Conservation (phyloP, 2,329 filamentous ascomycete genomes). For the Aureobasidium sp. region DNA sequence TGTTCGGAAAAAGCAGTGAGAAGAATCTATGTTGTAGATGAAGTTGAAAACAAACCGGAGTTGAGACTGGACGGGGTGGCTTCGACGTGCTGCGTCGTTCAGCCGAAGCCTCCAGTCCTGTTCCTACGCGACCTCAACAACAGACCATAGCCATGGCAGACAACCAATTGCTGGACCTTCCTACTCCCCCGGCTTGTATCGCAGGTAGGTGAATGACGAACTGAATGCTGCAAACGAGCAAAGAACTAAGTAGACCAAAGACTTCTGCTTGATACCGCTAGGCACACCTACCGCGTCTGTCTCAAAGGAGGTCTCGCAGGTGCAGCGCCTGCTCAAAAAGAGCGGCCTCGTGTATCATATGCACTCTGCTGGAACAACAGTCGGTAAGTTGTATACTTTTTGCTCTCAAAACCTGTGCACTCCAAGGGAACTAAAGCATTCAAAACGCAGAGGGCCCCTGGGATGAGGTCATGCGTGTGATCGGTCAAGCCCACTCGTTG, state of each 20-base stretch:
- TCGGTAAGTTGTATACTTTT: slow-evolving; percentile 56
- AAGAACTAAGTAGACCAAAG: slow-evolving; percentile 29
- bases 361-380: slow-evolving; percentile 89
- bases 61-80: too few relatives aligned
- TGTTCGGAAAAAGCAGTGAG: too few relatives aligned
- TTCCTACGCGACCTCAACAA: not conserved
- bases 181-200: slow-evolving; percentile 68
- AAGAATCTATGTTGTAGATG: too few relatives aligned
- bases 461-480: slow-evolving; percentile 77
- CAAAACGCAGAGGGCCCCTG: slow-evolving; percentile 70
- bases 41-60: too few relatives aligned
- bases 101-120: not conserved
- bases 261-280: slow-evolving; percentile 88
- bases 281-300: slow-evolving; percentile 45
- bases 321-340: slow-evolving; percentile 75
- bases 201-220: slow-evolving; percentile 37
- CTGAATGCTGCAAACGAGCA: too few relatives aligned
- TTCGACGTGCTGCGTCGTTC: not conserved
- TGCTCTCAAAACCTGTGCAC: not conserved
- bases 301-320: slow-evolving; percentile 70
- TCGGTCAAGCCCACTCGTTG: slow-evolving; percentile 77
- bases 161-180: slow-evolving; percentile 19
- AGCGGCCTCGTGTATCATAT: slow-evolving; percentile 78
- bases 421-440: not conserved
- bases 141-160: not conserved